Conservation (phyloP, 2,329 filamentous ascomycete genomes). For the Trichoderma guizhouense region DNA sequence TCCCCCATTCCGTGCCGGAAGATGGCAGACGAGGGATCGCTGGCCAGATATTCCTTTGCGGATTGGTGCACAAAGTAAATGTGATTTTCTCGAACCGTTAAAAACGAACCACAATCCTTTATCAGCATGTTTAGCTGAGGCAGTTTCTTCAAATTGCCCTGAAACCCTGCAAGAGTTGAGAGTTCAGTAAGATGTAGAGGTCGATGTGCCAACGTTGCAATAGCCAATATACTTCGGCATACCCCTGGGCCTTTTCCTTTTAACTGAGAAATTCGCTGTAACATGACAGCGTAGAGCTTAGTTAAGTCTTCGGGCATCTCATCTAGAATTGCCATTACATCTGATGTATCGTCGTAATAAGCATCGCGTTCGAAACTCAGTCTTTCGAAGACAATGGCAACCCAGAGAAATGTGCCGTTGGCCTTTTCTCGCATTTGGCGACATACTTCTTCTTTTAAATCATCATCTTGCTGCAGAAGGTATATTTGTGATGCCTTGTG, state of each 20-base stretch:
- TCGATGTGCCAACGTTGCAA: background rate
- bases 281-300: background rate
- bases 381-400: slow-evolving; percentile 21
- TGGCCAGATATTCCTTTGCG: slow-evolving; percentile 42
- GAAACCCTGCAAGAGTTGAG: background rate
- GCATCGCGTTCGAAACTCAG: slow-evolving; percentile 14
- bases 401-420: slow-evolving; percentile 32
- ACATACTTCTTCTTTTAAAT: slow-evolving; percentile 1
- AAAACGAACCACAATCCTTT: slow-evolving; percentile 38
- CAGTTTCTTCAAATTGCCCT: background rate
- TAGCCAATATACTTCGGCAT: background rate
- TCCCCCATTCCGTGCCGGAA: slow-evolving; percentile 28
- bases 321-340: background rate
- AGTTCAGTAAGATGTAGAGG: background rate
- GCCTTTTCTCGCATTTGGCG: slow-evolving; percentile 30
- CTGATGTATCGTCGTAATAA: background rate
- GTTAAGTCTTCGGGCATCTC: background rate
- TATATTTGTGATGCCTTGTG: background rate
- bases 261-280: background rate
- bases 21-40: slow-evolving; percentile 22
- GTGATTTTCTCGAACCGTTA: slow-evolving; percentile 30
- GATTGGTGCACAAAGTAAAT: slow-evolving; percentile 43
- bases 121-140: background rate
- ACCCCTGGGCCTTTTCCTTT: background rate
- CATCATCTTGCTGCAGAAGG: background rate